Conservation (phyloP, 371 early-diverging fungal species). For the Mortierella sp. region DNA sequence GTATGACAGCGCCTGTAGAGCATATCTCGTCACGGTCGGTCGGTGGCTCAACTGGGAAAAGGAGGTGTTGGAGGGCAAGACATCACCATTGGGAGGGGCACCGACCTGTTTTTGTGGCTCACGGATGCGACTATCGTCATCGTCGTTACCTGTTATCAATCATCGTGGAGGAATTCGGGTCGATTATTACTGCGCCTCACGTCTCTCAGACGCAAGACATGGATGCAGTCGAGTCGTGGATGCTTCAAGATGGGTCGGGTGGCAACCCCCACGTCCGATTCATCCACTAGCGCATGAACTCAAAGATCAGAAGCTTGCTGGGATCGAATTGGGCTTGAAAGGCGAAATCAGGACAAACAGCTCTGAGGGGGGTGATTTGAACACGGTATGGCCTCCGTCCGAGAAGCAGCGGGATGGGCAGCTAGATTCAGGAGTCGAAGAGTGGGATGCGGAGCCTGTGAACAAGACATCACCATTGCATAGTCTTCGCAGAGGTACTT, state of each 20-base stretch:
- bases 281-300: no score
- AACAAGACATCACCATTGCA: no score
- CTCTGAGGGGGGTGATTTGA: no score
- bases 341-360: not conserved
- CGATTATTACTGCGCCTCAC: slow-evolving; percentile 18
- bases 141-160: no score
- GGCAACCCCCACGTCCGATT: slow-evolving; percentile 10
- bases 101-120: slow-evolving; percentile 29
- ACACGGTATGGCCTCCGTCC: no score
- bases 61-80: slow-evolving; percentile 2
- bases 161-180: slow-evolving; percentile 5
- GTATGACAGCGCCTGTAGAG: slow-evolving; percentile 4
- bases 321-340: not conserved
- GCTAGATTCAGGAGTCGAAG: no score
- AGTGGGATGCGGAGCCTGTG: no score
- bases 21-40: slow-evolving; percentile 7
- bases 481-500: not conserved
- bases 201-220: slow-evolving; percentile 2
- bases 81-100: slow-evolving; percentile 4
- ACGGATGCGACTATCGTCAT: slow-evolving; percentile 10
- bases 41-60: slow-evolving; percentile 21
- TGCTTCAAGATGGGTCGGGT: slow-evolving; percentile 9
- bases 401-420: no score
- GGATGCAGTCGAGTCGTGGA: slow-evolving; percentile 23
- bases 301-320: no score